A percentile compares a stretch with the other conserved stretches of the same genome.
Evolutionary conservation across 371 early-diverging fungal species (phyloP).

Genomic region (Capniomyces stellatus): DNA sequence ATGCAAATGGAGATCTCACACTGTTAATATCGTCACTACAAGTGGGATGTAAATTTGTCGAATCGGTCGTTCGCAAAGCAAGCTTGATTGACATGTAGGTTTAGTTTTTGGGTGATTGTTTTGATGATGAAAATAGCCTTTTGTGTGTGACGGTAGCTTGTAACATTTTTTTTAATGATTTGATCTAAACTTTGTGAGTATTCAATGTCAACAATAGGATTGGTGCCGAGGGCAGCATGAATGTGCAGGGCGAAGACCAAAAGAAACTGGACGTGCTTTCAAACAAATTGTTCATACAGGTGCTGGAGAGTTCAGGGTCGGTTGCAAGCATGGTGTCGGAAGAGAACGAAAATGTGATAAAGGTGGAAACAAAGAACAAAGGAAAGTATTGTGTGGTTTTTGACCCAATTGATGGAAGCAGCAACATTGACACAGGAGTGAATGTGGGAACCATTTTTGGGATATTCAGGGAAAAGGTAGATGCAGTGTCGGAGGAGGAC

Average conservation of each 20-base stretch:
- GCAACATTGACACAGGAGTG: slow-evolving; percentile 96
- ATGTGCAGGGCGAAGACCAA: slow-evolving; percentile 88
- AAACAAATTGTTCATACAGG: slow-evolving; percentile 93
- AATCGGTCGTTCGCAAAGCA: slow-evolving; percentile 88
- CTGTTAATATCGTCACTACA: slow-evolving; percentile 77
- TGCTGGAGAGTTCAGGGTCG: slow-evolving; percentile 77
- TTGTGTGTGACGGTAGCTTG: no score
- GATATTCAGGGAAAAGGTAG: slow-evolving; percentile 65
- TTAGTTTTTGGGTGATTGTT: no score
- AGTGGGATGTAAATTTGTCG: slow-evolving; percentile 93
- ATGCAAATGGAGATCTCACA: slow-evolving; percentile 89
- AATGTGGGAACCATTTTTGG: slow-evolving; percentile 97
- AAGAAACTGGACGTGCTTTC: slow-evolving; percentile 94
- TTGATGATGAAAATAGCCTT: no score
- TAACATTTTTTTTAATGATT: no score
- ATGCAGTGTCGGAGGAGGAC: slow-evolving; percentile 28
- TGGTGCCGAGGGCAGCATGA: slow-evolving; percentile 68
- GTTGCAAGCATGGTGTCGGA: slow-evolving; percentile 85
- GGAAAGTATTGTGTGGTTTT: slow-evolving; percentile 93
- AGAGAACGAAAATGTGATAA: slow-evolving; percentile 85
- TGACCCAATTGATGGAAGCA: slow-evolving; percentile 92
- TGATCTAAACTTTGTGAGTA: no score
- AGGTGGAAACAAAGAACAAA: slow-evolving; percentile 36
- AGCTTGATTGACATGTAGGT: slow-evolving; percentile 53
- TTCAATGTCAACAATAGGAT: slow-evolving; percentile 83